Evolutionary conservation across 1,139 yeast species (phyloP).

Genomic region (Magnusiomyces suaveolens): DNA sequence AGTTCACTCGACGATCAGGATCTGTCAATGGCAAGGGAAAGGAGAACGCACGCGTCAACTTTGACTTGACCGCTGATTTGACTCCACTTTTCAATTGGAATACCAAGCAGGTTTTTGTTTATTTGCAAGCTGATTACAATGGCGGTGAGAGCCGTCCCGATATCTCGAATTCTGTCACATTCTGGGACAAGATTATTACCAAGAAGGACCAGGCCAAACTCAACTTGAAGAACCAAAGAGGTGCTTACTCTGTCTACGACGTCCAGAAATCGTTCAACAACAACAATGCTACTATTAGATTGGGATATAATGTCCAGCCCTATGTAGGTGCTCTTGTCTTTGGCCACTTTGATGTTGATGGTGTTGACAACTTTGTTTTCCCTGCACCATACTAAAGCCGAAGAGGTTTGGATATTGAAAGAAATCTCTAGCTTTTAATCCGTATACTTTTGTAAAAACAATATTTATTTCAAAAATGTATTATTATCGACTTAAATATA

Average conservation of each 20-base stretch:
- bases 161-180: constrained; percentile 54
- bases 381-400: constrained; percentile 2
- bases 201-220: constrained; percentile 50
- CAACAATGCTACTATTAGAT: constrained; percentile 56
- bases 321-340: constrained; percentile 68
- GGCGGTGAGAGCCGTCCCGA: constrained; percentile 34
- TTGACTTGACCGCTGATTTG: constrained; percentile 63
- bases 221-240: constrained; percentile 42
- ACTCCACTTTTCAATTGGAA: constrained; percentile 87
- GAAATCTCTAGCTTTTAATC: too few relatives aligned
- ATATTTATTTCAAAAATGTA: not conserved
- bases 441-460: not conserved
- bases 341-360: constrained; percentile 48
- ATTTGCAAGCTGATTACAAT: constrained; percentile 79
- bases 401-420: not conserved
- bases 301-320: constrained; percentile 93
- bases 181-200: constrained; percentile 82
- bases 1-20: constrained; percentile 66
- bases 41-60: constrained; percentile 64
- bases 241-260: constrained; percentile 88
- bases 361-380: constrained; percentile 17
- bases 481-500: not conserved
- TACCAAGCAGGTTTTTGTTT: constrained; percentile 87
- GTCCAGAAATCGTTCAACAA: constrained; percentile 55
- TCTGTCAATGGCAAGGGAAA: constrained; percentile 60